Percentiles rank a stretch among this genome's conserved stretches.
These are phyloP conservation scores for Starmerella roubikii DNA, from an alignment of 805 yeast species.

Conservation along the genomic window DNA sequence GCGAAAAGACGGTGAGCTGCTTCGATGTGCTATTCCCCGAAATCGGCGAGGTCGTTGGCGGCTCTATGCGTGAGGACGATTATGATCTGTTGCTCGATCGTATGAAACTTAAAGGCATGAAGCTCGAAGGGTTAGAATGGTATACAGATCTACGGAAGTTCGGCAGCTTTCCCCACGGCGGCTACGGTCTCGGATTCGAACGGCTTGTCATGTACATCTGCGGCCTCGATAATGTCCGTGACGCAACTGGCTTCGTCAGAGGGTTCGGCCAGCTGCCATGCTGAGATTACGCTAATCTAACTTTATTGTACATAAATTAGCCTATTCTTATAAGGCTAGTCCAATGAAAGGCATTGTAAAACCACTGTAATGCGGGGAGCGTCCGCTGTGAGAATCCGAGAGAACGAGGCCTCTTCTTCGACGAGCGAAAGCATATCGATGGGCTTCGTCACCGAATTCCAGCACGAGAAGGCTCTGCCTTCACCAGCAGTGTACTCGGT, in stretches of 20 bases:
- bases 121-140: constrained; percentile 52
- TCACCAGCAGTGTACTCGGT: too few species aligned
- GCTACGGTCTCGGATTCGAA: constrained; percentile 92
- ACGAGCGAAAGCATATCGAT: too few species aligned
- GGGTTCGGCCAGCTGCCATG: constrained; percentile 43
- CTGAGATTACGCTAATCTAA: constrained; percentile 17
- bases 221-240: constrained; percentile 68
- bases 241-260: constrained; percentile 78
- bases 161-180: constrained; percentile 90
- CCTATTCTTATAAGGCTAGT: background rate
- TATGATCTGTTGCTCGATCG: constrained; percentile 35
- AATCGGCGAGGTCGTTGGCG: constrained; percentile 89
- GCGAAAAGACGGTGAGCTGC: constrained; percentile 52
- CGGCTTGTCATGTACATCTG: constrained; percentile 61
- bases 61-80: constrained; percentile 76
- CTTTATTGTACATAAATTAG: background rate
- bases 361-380: too few species aligned
- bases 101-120: constrained; percentile 45
- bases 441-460: too few species aligned
- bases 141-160: constrained; percentile 57
- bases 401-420: too few species aligned
- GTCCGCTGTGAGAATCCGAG: too few species aligned
- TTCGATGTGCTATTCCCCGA: constrained; percentile 82
- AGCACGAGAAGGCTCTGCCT: background rate
- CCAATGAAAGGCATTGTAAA: too few species aligned